Conservation (phyloP, 306 rosid genomes). For the Boehmeria nivea region DNA sequence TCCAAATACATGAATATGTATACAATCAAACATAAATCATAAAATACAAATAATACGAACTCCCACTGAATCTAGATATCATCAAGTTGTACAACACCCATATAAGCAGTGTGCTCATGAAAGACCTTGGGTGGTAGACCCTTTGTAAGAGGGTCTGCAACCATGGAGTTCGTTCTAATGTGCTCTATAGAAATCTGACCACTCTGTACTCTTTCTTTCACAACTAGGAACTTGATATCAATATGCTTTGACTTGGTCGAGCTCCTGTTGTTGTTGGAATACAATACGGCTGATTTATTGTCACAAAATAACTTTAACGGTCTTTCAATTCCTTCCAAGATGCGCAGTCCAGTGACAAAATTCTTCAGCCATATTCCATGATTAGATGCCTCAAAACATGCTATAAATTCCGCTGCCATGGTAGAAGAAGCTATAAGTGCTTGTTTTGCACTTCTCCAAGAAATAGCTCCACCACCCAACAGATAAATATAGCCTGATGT, state of each 20-base stretch:
- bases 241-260: conserved; percentile 4
- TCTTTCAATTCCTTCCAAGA: conserved; percentile 2
- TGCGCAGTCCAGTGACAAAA: background rate
- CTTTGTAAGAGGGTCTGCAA: background rate
- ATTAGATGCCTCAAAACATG: too few relatives aligned
- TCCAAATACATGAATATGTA: too few relatives aligned
- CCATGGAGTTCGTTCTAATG: conserved; percentile 3
- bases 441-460: too few relatives aligned
- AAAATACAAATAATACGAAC: too few relatives aligned
- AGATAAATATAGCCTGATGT: too few relatives aligned
- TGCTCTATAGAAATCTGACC: background rate
- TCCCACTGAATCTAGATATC: background rate
- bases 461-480: too few relatives aligned
- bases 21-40: too few relatives aligned
- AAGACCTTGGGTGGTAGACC: conserved; percentile 1
- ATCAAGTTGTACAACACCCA: background rate
- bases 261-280: too few relatives aligned
- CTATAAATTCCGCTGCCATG: too few relatives aligned
- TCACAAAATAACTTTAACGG: conserved; percentile 1
- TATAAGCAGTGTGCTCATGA: conserved; percentile 3
- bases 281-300: background rate
- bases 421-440: too few relatives aligned
- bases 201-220: background rate
- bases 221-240: conserved; percentile 8
- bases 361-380: background rate